Evolutionary conservation across 2,329 filamentous ascomycete species (phyloP).

Genomic region (Penicillium sp.): DNA sequence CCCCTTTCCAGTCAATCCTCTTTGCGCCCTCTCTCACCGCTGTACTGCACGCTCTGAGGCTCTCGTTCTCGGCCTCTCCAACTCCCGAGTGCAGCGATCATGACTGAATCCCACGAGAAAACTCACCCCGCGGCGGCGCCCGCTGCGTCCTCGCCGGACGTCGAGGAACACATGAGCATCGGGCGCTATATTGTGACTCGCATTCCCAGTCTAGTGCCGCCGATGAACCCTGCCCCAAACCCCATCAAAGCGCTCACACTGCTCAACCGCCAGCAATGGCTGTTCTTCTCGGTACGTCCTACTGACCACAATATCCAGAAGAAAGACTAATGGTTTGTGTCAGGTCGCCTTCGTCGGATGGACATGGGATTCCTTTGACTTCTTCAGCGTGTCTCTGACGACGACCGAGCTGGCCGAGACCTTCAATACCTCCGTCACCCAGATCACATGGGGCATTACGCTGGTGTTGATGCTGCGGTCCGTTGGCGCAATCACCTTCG

Average conservation of each 20-base stretch:
- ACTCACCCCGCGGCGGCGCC: conserved; percentile 2
- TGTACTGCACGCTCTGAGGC: no score
- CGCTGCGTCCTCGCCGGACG: conserved; percentile 15
- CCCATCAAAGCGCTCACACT: conserved; percentile 52
- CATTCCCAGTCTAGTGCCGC: conserved; percentile 54
- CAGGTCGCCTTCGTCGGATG: conserved; percentile 49
- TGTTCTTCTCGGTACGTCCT: conserved; percentile 51
- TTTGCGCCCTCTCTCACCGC: background rate
- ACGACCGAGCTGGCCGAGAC: conserved; percentile 52
- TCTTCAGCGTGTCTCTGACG: conserved; percentile 61
- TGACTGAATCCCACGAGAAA: conserved; percentile 13
- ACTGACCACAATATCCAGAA: background rate
- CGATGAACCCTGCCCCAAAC: conserved; percentile 54
- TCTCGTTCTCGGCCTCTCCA: background rate
- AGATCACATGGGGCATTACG: conserved; percentile 61
- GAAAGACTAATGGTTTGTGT: no score
- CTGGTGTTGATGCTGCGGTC: conserved; percentile 60
- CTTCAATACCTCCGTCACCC: conserved; percentile 54
- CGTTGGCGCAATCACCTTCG: conserved; percentile 58
- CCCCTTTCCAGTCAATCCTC: no score
- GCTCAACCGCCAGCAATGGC: conserved; percentile 56
- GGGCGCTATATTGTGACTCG: conserved; percentile 54
- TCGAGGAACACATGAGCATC: conserved; percentile 29
- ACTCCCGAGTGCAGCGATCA: conserved; percentile 3
- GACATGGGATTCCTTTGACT: conserved; percentile 59